These are phyloP conservation scores for Hymenoscyphus infarciens DNA, from an alignment of 2,329 filamentous ascomycete species.

Conservation along the genomic window DNA sequence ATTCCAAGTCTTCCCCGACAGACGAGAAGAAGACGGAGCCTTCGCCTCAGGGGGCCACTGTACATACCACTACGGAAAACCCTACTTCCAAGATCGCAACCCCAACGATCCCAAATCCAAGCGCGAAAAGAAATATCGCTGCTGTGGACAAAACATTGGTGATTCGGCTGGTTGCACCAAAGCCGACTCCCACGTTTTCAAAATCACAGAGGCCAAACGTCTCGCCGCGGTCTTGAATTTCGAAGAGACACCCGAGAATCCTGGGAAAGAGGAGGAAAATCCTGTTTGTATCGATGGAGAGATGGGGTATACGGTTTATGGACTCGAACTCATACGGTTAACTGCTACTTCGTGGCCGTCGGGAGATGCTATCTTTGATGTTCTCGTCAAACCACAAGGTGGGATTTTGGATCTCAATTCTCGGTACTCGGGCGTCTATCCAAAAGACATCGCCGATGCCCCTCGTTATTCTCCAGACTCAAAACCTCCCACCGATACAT, in stretches of 20 bases:
- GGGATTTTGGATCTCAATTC: conserved; percentile 89
- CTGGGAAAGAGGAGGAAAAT: conserved; percentile 45
- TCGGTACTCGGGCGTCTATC: conserved; percentile 81
- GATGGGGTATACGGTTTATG: conserved; percentile 90
- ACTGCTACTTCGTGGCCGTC: conserved; percentile 86
- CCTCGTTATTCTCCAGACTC: conserved; percentile 46
- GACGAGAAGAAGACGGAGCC: conserved; percentile 70
- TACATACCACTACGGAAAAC: conserved; percentile 74
- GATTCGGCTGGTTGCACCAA: conserved; percentile 71
- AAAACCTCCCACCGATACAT: conserved; percentile 8
- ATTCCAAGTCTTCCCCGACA: conserved; percentile 89
- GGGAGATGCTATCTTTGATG: conserved; percentile 71
- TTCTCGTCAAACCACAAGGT: conserved; percentile 79
- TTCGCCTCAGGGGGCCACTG: conserved; percentile 76
- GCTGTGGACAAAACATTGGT: conserved; percentile 74
- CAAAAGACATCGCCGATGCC: conserved; percentile 71
- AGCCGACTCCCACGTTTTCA: conserved; percentile 78
- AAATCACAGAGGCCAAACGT: conserved; percentile 69
- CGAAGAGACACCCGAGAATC: conserved; percentile 68
- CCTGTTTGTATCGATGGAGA: conserved; percentile 92
- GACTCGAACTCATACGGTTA: conserved; percentile 83
- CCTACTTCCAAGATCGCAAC: conserved; percentile 49
- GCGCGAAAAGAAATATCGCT: conserved; percentile 64
- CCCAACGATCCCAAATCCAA: conserved; percentile 54
- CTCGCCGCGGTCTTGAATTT: conserved; percentile 80